phyloP scores from a whole-genome alignment of 176 grass and related monocot genomes.

The Pontederia paniculata region DNA sequence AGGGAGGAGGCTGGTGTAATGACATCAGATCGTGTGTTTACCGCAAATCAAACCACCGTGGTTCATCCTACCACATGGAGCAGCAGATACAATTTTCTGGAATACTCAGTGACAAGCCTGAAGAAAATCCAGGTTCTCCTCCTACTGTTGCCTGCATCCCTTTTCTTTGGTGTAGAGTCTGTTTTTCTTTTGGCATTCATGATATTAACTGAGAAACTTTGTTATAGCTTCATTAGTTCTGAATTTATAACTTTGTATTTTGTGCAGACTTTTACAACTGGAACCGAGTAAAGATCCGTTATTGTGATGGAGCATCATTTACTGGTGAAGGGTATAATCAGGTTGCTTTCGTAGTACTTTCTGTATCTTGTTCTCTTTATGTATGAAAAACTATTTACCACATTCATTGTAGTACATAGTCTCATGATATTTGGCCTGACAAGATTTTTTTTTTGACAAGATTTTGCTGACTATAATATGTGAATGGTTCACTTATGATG shows the following conservation, averaged over 20 bases:
- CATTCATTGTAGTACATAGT: not conserved
- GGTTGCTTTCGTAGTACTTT: conserved; percentile 37
- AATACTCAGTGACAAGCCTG: conserved; percentile 75
- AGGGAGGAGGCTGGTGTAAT: conserved; percentile 99
- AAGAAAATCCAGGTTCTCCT: conserved; percentile 80
- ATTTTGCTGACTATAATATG: too few species aligned
- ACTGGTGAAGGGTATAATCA: conserved; percentile 57
- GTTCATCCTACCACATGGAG: conserved; percentile 84
- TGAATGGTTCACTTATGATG: too few species aligned
- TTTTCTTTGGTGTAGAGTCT: not conserved
- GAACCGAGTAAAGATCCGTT: conserved; percentile 94
- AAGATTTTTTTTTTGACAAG: too few species aligned
- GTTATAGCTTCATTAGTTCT: not conserved
- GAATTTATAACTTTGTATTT: conserved; percentile 1
- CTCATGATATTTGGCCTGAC: not conserved
- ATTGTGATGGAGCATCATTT: conserved; percentile 95
- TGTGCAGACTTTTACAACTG: conserved; percentile 90
- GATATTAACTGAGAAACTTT: not conserved
- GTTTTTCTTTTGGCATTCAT: not conserved
- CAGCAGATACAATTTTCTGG: conserved; percentile 71
- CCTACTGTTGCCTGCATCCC: too few species aligned
- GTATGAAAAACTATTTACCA: not conserved
- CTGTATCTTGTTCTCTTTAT: not conserved
- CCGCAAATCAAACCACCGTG: conserved; percentile 56
- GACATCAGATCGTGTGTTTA: conserved; percentile 51